Percentiles rank a stretch among this genome's conserved stretches.
These are phyloP conservation scores for Margaritispora aquatica DNA, from an alignment of 495 filamentous ascomycete genomes.

Conservation along the genomic window DNA sequence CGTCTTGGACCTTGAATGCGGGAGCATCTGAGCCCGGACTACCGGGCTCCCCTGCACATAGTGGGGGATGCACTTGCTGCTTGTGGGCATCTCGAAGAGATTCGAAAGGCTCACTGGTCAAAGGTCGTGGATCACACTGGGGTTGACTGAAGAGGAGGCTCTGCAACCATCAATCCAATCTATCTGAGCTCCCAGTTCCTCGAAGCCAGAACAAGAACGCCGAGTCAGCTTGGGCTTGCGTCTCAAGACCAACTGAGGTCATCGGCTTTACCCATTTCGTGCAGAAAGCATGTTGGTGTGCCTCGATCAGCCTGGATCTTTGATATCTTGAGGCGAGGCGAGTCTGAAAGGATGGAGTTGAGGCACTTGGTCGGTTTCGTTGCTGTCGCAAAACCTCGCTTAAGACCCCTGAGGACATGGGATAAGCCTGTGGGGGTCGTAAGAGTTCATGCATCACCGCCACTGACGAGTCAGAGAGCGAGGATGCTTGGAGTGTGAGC, in stretches of 20 bases:
- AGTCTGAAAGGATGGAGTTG: conserved; percentile 20
- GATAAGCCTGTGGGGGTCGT: conserved; percentile 5
- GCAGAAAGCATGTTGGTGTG: background rate
- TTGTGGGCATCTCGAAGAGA: background rate
- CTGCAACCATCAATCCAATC: conserved; percentile 1
- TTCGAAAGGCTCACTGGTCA: conserved; percentile 5
- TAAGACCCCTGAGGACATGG: conserved; percentile 12
- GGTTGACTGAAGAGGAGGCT: conserved; percentile 10
- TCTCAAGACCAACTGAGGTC: conserved; percentile 3
- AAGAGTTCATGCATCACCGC: conserved; percentile 6
- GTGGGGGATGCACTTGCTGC: conserved; percentile 10
- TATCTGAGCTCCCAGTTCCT: background rate
- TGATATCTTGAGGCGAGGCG: conserved; percentile 10
- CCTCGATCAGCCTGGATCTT: conserved; percentile 4
- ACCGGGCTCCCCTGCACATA: conserved; percentile 9
- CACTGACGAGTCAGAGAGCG: conserved; percentile 1
- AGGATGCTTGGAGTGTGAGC: background rate
- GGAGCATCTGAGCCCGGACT: conserved; percentile 15
- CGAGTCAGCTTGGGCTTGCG: background rate
- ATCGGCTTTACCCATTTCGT: background rate
- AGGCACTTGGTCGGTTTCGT: conserved; percentile 22
- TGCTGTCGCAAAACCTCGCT: conserved; percentile 23
- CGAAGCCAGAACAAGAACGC: background rate
- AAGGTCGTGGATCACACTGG: conserved; percentile 8
- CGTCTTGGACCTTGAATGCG: conserved; percentile 17